phyloP scores from a whole-genome alignment of 2,329 filamentous ascomycete genomes.

The Gaeumannomyces tritici region DNA sequence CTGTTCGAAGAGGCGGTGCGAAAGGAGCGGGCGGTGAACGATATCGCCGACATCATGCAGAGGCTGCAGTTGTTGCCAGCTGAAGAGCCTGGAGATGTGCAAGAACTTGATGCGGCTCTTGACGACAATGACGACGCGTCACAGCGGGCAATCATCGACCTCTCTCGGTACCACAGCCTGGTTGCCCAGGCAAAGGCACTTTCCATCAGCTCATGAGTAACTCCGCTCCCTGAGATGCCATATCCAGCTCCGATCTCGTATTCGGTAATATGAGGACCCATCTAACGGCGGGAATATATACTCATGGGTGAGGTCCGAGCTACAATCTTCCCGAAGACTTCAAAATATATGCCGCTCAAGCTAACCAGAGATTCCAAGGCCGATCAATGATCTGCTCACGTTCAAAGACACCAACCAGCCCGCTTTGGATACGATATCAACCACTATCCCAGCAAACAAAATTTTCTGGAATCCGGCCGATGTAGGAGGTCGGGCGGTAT shows the following conservation, averaged over 20 bases:
- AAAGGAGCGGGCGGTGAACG: background rate
- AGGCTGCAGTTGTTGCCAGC: background rate
- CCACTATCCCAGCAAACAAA: no score
- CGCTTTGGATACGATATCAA: no score
- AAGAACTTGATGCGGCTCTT: background rate
- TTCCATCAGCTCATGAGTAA: background rate
- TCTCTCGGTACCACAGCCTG: background rate
- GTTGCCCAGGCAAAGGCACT: background rate
- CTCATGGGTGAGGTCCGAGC: background rate
- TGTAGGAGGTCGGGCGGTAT: background rate
- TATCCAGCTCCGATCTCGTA: background rate
- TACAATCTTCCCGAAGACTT: background rate
- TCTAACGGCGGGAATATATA: background rate
- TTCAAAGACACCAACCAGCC: no score
- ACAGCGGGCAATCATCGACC: background rate
- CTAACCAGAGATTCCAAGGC: no score
- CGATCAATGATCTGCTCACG: no score
- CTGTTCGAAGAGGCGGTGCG: background rate
- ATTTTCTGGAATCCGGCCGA: background rate
- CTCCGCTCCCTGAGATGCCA: background rate
- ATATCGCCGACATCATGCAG: background rate
- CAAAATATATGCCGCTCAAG: background rate
- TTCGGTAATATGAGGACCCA: background rate
- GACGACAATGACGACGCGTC: background rate
- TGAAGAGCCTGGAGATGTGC: background rate